Conservation (phyloP, 2,329 filamentous ascomycete genomes). For the Aschersonia sp. region DNA sequence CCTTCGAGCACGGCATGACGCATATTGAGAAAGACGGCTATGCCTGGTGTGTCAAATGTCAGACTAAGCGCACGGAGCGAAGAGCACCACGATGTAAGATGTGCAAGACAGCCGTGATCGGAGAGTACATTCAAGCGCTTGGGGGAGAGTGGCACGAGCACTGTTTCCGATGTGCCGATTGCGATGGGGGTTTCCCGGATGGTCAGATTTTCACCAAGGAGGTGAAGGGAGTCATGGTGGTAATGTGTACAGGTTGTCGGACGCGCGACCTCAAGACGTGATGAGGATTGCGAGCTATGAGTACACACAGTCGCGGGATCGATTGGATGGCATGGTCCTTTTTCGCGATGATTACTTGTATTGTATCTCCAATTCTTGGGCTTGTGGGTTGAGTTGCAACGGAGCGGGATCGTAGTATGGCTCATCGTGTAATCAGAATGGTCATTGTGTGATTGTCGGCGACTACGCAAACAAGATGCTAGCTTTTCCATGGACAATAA, state of each 20-base stretch:
- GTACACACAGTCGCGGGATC: too few relatives aligned
- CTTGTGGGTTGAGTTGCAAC: too few relatives aligned
- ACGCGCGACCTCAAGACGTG: slow-evolving; percentile 42
- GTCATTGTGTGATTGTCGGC: too few relatives aligned
- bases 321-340: too few relatives aligned
- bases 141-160: slow-evolving; percentile 86
- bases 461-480: too few relatives aligned
- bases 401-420: too few relatives aligned
- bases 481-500: too few relatives aligned
- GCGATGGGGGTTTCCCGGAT: slow-evolving; percentile 45
- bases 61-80: slow-evolving; percentile 80
- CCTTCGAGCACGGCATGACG: slow-evolving; percentile 59
- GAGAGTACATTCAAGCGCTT: slow-evolving; percentile 78
- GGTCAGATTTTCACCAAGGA: slow-evolving; percentile 50
- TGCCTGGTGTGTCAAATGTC: slow-evolving; percentile 89
- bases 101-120: slow-evolving; percentile 72
- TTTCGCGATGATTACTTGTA: too few relatives aligned
- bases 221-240: slow-evolving; percentile 30
- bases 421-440: too few relatives aligned
- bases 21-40: slow-evolving; percentile 93
- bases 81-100: slow-evolving; percentile 77
- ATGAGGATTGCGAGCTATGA: slow-evolving; percentile 2
- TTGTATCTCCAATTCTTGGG: too few relatives aligned
- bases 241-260: slow-evolving; percentile 48
- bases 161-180: slow-evolving; percentile 71